A percentile compares a stretch with the other conserved stretches of the same genome.
These are phyloP conservation scores for Chimonanthus salicifolius DNA, from an alignment of 164 flowering plant species.

Conservation along the genomic window DNA sequence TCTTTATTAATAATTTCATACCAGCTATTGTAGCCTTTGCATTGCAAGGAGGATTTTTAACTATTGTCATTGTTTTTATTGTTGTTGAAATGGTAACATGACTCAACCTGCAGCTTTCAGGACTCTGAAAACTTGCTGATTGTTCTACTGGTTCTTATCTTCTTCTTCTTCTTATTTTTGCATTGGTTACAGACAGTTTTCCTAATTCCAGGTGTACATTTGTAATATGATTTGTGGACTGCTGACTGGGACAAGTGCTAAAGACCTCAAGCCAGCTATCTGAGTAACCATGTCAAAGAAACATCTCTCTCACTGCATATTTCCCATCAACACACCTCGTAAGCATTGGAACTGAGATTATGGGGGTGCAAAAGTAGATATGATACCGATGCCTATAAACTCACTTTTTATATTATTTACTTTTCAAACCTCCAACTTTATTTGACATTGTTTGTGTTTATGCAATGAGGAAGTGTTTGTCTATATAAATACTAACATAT, in stretches of 20 bases:
- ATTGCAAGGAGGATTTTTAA: too few species aligned
- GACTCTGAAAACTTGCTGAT: too few species aligned
- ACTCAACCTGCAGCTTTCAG: too few species aligned
- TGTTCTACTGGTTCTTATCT: too few species aligned
- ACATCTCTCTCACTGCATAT: constrained; percentile 21
- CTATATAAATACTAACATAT: background rate
- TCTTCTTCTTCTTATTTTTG: too few species aligned
- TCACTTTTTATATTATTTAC: background rate
- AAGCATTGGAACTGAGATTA: constrained; percentile 13
- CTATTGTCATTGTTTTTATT: too few species aligned
- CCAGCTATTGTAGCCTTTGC: too few species aligned
- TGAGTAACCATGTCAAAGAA: constrained; percentile 19
- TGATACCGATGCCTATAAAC: background rate
- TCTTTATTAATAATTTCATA: too few species aligned
- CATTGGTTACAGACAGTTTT: background rate
- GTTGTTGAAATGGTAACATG: too few species aligned
- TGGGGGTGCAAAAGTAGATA: background rate
- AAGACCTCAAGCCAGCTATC: constrained; percentile 1
- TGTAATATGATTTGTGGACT: background rate
- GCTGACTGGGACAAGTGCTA: background rate
- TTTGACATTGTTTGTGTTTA: background rate
- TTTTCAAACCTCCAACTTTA: background rate
- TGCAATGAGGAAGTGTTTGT: background rate
- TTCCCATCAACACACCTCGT: constrained; percentile 39
- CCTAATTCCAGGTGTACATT: background rate